phyloP scores from a whole-genome alignment of 1,284 basidiomycete genomes.

The Malassezia dermatis region DNA sequence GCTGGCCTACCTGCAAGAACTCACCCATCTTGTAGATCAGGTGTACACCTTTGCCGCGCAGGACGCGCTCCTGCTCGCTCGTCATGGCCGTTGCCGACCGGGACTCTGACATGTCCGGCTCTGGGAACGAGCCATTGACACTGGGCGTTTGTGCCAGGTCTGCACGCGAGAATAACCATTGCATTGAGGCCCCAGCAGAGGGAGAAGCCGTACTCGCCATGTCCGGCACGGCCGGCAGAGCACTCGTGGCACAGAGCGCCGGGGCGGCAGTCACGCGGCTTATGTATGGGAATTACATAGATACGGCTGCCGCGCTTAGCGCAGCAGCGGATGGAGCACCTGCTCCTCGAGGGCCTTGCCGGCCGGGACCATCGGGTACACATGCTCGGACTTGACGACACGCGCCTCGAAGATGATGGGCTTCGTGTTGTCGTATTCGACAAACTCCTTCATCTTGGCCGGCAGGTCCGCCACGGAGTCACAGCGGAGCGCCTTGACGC shows the following conservation, averaged over 20 bases:
- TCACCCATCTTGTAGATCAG: constrained; percentile 40
- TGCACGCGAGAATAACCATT: constrained; percentile 12
- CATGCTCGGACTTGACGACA: constrained; percentile 78
- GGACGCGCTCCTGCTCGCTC: constrained; percentile 25
- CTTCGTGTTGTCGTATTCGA: constrained; percentile 77
- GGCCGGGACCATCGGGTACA: constrained; percentile 85
- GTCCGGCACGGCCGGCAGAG: neutral
- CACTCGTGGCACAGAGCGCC: neutral
- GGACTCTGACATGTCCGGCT: neutral
- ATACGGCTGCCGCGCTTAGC: neutral
- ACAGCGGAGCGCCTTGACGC: constrained; percentile 77
- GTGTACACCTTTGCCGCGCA: constrained; percentile 31
- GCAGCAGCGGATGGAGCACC: constrained; percentile 25
- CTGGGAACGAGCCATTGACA: constrained; percentile 1
- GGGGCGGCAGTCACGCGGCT: neutral
- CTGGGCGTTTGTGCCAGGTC: constrained; percentile 15
- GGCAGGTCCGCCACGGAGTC: constrained; percentile 65
- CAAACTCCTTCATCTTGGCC: constrained; percentile 93
- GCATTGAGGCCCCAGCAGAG: constrained; percentile 1
- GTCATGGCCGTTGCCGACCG: constrained; percentile 10
- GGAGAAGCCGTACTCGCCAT: constrained; percentile 6
- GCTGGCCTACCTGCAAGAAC: constrained; percentile 32
- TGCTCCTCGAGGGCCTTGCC: constrained; percentile 83
- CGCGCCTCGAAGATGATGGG: constrained; percentile 84
- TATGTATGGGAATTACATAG: neutral